phyloP scores from a whole-genome alignment of 2,329 filamentous ascomycete genomes.

The Alternaria postmessia region DNA sequence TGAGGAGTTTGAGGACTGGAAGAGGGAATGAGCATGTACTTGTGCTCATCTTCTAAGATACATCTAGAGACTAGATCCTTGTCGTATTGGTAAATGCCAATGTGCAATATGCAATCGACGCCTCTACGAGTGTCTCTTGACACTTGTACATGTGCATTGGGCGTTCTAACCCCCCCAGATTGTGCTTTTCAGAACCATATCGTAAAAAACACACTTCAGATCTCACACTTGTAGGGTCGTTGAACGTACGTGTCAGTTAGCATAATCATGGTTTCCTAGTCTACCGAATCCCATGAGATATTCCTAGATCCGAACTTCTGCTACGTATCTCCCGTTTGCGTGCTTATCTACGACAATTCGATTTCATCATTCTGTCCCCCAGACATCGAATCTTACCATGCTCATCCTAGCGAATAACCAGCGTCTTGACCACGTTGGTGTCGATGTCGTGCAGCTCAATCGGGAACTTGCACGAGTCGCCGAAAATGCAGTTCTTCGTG shows the following conservation, averaged over 20 bases:
- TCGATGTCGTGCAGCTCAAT: constrained; percentile 67
- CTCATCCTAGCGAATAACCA: constrained; percentile 42
- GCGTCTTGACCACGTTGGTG: constrained; percentile 62
- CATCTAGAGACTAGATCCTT: background rate
- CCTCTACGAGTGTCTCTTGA: background rate
- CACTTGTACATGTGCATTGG: background rate
- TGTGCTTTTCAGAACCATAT: background rate
- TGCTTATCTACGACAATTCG: background rate
- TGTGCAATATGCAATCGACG: background rate
- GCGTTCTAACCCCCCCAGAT: background rate
- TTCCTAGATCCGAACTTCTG: background rate
- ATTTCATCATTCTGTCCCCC: background rate
- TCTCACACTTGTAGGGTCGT: background rate
- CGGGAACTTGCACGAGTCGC: constrained; percentile 66
- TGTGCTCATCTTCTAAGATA: background rate
- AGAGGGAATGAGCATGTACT: constrained; percentile 41
- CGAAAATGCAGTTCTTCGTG: constrained; percentile 65
- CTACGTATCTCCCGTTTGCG: background rate
- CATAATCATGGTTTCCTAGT: background rate
- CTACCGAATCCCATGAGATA: background rate
- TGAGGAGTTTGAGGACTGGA: constrained; percentile 80
- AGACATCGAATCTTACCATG: background rate
- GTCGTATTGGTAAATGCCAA: background rate
- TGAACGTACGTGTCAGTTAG: background rate
- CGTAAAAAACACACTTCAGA: background rate